Base-by-base conservation (phyloP, 2,329 filamentous ascomycete genomes). In the Phyllosticta capitalensis region DNA sequence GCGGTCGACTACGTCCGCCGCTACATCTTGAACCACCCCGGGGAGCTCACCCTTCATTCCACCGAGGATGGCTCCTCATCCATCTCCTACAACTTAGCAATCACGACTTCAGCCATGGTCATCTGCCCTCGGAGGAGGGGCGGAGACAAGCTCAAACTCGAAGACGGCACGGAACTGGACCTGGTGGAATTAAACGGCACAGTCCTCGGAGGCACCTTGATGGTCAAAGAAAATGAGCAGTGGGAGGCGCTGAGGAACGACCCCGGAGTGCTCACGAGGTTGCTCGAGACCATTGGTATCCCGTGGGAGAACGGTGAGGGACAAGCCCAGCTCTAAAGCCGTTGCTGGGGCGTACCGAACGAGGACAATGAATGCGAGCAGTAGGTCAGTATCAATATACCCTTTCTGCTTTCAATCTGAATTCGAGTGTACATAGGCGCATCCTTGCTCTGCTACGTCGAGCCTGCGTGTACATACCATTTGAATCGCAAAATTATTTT, bases 1-100 rank as follows among this genome's bases (percentile, higher is more conserved):
- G 72, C 73, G n/a, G 66, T 67, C 52, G 63, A 64, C 24, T 66
- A 69, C 1, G 67, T 74, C 2, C 67, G 75, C 9, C 65, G 75
- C 0, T 79, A 80, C 65, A 69, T 73, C 48, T 67, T 71, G 2
- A 70, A 73, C 0, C 67, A 76, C 1, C 70, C 73, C 0, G 69
- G 63, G 14, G 62, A 65, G 19, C 64, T 71, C 5, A 59, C 66
- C 30, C 58, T 70, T 21, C 65, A 69, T 49, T 12, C 65, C 17
- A 61, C 64, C 4, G 65, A 66, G 1, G 66, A 69, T 52, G 77
- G 75, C 1, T 70, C 73, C 2, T 69, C 77, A 0, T 72, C 74
- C 0, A 78, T 84, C 52, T 82, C 80, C 67, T 83, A 84, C 67
- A 84, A 84, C 61, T 72, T 84, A 2, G 81, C 78, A 9, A 79